Base-by-base conservation (phyloP, 2,329 filamentous ascomycete genomes). In the Trichoderma semiorbis region DNA sequence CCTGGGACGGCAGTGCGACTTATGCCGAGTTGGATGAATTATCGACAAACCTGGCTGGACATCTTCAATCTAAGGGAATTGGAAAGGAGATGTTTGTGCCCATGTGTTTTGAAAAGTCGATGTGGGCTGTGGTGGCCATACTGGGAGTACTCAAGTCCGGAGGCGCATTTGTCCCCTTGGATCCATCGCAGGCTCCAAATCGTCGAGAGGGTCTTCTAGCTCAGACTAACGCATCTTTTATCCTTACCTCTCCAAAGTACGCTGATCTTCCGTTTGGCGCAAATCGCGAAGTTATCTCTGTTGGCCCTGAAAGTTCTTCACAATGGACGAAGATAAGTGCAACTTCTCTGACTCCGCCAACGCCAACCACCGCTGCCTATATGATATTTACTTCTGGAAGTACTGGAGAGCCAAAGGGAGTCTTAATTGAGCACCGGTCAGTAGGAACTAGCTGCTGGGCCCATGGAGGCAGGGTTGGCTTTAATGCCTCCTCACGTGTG, bases 101-200 rank as follows among this genome's bases (percentile, higher is more conserved):
- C 1, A 71, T 81, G 18, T 78, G 75, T 39, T 80, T 81, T 63
- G 78, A 80, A 30, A 81, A 81, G 70, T 80, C 79, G 4, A 75
- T 73, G 50, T 81, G 77, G 78, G 74, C 74, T 0, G 58, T 74
- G 10, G 75, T 81, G 3, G 77, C 77, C 0, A 76, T 80, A 68
- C 70, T 81, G 10, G 78, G 72, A 4, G 75, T 81, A 0, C 66
- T 81, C n/a, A 80, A 79, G 65, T 75, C 79, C 43, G 80, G 79
- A 7, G 78, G 57, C 24, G 72, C 55, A 2, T 74, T 53, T 47
- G 66, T 72, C 8, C 36, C 55, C 14, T 14, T 74, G 14, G 69
- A 74, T 39, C 24, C 39, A 24, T 34, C 36, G 34, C 34, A 36
- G 34, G 34, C 34, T 16, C 34, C 34, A 6, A 36, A 16, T 36